phyloP scores from a whole-genome alignment of 495 filamentous ascomycete species.

The Penicillium cataractarum region DNA sequence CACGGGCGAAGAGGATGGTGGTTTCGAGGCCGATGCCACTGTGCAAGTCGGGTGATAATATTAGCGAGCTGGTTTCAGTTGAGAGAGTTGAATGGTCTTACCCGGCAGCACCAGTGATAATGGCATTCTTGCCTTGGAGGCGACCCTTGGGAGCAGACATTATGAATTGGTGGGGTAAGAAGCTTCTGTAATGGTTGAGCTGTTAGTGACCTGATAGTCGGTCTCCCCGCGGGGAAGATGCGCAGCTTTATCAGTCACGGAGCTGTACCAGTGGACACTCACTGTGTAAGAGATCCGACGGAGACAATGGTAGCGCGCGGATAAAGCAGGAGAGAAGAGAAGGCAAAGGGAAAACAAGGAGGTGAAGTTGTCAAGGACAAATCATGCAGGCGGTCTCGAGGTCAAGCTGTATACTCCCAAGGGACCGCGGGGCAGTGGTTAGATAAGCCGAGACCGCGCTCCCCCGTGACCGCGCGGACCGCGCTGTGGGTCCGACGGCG shows the following conservation, averaged over 20 bases:
- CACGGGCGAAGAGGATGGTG: conserved; percentile 84
- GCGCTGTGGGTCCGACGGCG: conserved; percentile 4
- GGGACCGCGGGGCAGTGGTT: conserved; percentile 5
- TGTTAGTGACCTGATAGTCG: conserved; percentile 11
- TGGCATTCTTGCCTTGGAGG: conserved; percentile 86
- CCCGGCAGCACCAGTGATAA: conserved; percentile 91
- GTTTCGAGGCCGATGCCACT: conserved; percentile 98
- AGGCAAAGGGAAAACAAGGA: neutral
- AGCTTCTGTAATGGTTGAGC: conserved; percentile 1
- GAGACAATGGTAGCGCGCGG: neutral
- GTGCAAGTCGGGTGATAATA: neutral
- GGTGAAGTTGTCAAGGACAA: neutral
- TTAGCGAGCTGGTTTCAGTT: conserved; percentile 1
- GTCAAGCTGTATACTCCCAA: conserved; percentile 2
- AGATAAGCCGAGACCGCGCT: conserved; percentile 9
- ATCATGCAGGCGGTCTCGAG: neutral
- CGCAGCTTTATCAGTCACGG: neutral
- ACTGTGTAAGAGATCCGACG: neutral
- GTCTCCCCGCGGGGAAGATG: conserved; percentile 3
- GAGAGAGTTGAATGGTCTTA: conserved; percentile 46
- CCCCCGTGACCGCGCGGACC: conserved; percentile 8
- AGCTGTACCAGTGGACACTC: neutral
- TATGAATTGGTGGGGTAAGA: conserved; percentile 1
- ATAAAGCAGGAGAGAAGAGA: neutral
- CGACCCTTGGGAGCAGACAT: conserved; percentile 51